These are phyloP conservation scores for Fusarium sambucinum DNA, from an alignment of 2,329 filamentous ascomycete genomes.

Conservation along the genomic window DNA sequence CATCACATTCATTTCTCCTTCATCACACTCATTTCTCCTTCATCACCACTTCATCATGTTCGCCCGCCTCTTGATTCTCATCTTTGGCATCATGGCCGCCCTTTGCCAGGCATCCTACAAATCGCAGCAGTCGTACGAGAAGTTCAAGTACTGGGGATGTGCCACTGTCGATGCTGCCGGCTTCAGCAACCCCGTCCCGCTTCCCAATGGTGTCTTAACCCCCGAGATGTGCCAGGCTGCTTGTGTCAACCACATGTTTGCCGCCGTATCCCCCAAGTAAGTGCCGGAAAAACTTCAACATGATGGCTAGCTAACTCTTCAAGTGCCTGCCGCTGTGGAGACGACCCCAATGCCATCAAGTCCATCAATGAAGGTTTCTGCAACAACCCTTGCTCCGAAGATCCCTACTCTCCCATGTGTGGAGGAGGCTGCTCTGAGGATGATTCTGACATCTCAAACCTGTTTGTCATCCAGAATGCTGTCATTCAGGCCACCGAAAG, in stretches of 20 bases:
- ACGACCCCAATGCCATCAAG: conserved; percentile 49
- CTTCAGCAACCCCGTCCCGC: conserved; percentile 26
- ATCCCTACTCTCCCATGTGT: conserved; percentile 50
- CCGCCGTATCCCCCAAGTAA: conserved; percentile 50
- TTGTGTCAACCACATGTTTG: conserved; percentile 40
- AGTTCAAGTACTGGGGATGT: conserved; percentile 46
- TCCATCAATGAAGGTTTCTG: conserved; percentile 49
- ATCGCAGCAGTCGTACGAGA: neutral
- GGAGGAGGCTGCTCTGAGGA: conserved; percentile 50
- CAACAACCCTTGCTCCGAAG: conserved; percentile 50
- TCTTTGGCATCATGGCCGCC: conserved; percentile 32
- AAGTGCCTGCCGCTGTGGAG: conserved; percentile 54
- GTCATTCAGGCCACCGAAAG: conserved; percentile 17
- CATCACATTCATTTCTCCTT: neutral
- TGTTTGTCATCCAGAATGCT: conserved; percentile 47
- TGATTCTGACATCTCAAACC: conserved; percentile 48
- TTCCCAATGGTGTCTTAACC: conserved; percentile 34
- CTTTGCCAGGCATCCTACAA: conserved; percentile 38
- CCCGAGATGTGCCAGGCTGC: conserved; percentile 37
- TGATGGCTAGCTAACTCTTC: conserved; percentile 9
- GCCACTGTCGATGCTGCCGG: conserved; percentile 34
- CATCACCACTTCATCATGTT: conserved; percentile 39
- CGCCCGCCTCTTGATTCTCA: conserved; percentile 38
- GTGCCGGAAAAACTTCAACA: neutral
- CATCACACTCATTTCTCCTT: neutral